Evolutionary conservation across 257 asterid genomes (phyloP), one percentile per base, ranked within the genome.

Genomic region (Solanum pinnatisectum): DNA sequence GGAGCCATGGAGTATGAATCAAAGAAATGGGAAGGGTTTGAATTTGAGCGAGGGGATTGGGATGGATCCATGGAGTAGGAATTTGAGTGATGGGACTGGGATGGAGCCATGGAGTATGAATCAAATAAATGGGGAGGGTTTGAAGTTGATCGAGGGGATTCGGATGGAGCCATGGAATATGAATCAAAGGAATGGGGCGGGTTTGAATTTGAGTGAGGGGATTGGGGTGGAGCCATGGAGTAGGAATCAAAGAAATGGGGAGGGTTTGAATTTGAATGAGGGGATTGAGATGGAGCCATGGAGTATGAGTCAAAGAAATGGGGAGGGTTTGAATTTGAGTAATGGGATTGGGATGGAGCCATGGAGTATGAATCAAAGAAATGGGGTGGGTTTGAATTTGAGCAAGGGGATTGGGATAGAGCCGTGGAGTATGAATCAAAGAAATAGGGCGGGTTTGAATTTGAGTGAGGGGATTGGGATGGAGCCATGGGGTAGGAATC

Each of bases 331-430:
- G n/a, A 56, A 23, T 68, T 65, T 78, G 49, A 35, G 73, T 70
- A 42, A 59, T 4, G 42, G 46, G 82, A 71, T 82, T 88, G 87
- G 89, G 85, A 92, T 91, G 94, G 93, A 93, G 90, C 46, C 87
- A 16, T 9, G 36, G 74, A 16, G 23, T 88, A 87, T 32, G 36
- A 86, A 65, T 35, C 88, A 88, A 37, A 86, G 52, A 67, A 39
- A 16, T 56, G 72, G 16, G 59, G 63, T 20, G 70, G 90, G 60
- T 59, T 11, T 30, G 25, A 37, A 22, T 68, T 63, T 56, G 46
- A 56, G 72, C 42, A 52, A 68, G 22, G 67, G 37, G 81, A 56
- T 84, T 86, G 87, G 88, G 74, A 91, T 90, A 92, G 92, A 91
- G 90, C 78, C 42, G 2, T 32, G 22, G 78, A 32, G 23, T 71